Evolutionary conservation across 2,329 filamentous ascomycete genomes (phyloP), one percentile per base, ranked within the genome.

Genomic region (Incumbomyces lentus): DNA sequence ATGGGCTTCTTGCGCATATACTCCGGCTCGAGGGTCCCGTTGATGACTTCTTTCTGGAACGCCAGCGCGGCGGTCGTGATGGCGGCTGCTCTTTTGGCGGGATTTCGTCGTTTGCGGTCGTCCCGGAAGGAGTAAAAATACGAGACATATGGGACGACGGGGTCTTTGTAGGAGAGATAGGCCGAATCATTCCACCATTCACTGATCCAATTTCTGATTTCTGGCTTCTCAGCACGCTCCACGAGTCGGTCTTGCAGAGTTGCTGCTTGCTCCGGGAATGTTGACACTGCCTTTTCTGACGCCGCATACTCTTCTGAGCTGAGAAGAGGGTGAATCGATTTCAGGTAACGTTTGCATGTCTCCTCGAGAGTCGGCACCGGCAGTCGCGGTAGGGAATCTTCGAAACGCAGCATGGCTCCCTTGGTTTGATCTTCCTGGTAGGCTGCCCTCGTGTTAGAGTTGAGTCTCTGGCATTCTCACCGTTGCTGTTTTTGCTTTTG

Each of bases 71-170:
- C 83, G 1, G 85, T 87, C 1, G 86, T 81, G 55, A 98, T 84
- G 54, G 90, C 89, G 3, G 92, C 92, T 2, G 92, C 92, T 53
- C 92, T 85, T 75, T 93, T 94, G 52, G 84, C 82, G 0, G 92
- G 92, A 65, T 95, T 80, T 52, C 88, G 81, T 55, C 90, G 80
- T 62, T 82, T 78, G 57, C 86, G 81, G 68, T 98, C 93, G 67
- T 98, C 92, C 56, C 87, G 81, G 72, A 96, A 90, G 46, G 89
- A 95, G 73, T 98, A 98, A 72, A 98, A 98, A 77, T 98, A 98
- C 68, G 87, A 95, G 61, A 98, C 92, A 64, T 96, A 98, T 51
- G 92, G 92, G 14, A 96, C 86, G 39, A 98, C 86, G 10, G 92
- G 92, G 65, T 96, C 92, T 55, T 90, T 84, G 72, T 96, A 96